Percentiles rank a stretch among this genome's conserved stretches.
Conservation (phyloP, 169 alveolate species). For the Miamiensis avidus region DNA sequence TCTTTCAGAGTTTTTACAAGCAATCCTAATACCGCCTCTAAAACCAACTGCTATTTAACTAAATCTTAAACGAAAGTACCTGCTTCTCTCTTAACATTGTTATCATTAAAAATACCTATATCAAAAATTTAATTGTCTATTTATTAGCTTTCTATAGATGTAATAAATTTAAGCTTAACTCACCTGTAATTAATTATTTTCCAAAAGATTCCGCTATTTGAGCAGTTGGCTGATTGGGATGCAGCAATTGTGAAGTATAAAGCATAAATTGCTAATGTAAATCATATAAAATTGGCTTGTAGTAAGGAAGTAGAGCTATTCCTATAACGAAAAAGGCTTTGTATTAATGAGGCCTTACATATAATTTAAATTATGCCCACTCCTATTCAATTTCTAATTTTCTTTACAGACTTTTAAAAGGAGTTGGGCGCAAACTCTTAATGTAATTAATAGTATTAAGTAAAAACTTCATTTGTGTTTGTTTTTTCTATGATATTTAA, state of each 20-base stretch:
- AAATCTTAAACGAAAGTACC: conserved; percentile 23
- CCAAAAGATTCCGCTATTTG: conserved; percentile 26
- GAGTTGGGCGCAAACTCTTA: conserved; percentile 4
- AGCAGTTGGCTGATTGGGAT: conserved; percentile 7
- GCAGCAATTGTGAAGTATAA: neutral
- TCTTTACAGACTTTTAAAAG: conserved; percentile 10
- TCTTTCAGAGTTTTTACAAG: conserved; percentile 4
- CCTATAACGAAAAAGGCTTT: conserved; percentile 9
- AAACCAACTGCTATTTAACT: conserved; percentile 11
- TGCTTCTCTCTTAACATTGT: conserved; percentile 11
- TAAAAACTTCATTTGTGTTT: neutral
- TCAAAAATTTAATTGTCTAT: too few relatives aligned
- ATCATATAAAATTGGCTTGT: neutral
- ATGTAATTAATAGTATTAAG: neutral
- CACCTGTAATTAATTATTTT: conserved; percentile 9
- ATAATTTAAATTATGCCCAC: neutral
- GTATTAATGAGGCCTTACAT: conserved; percentile 12
- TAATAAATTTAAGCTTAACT: too few relatives aligned
- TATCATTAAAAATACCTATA: conserved; percentile 4
- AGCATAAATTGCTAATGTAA: neutral
- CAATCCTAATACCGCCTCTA: conserved; percentile 10
- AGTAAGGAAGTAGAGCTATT: neutral
- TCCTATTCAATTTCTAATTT: conserved; percentile 21
- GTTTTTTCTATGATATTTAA: too few relatives aligned
- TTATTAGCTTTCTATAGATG: too few relatives aligned